These are phyloP conservation scores for Fragilaria crotonensis DNA, from an alignment of 108 stramenopile genomes.

Conservation along the genomic window DNA sequence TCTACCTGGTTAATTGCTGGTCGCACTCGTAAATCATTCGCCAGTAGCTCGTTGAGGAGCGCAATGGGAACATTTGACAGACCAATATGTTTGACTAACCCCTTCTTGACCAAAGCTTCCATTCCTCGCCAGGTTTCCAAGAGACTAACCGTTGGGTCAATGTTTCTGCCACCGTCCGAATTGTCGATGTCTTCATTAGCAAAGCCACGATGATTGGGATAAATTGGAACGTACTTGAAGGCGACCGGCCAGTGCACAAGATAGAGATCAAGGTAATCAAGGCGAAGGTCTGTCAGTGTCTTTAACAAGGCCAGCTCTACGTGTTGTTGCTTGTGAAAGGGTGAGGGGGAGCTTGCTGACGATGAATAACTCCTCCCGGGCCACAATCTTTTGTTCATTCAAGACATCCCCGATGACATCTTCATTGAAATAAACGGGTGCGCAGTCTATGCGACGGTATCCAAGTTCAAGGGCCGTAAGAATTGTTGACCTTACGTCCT, in stretches of 20 bases:
- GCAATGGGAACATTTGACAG: slow-evolving; percentile 81
- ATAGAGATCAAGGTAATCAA: slow-evolving; percentile 87
- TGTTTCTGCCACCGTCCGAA: slow-evolving; percentile 46
- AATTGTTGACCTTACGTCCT: slow-evolving; percentile 15
- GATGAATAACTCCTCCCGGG: slow-evolving; percentile 67
- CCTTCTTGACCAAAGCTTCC: slow-evolving; percentile 68
- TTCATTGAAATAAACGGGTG: slow-evolving; percentile 75
- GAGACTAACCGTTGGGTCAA: slow-evolving; percentile 55
- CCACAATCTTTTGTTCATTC: slow-evolving; percentile 13
- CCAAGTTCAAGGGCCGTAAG: slow-evolving; percentile 40
- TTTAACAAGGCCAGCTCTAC: slow-evolving; percentile 65
- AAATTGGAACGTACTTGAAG: slow-evolving; percentile 69
- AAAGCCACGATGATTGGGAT: slow-evolving; percentile 47
- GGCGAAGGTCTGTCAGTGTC: slow-evolving; percentile 62
- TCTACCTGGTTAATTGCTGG: slow-evolving; percentile 87
- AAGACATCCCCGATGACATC: slow-evolving; percentile 62
- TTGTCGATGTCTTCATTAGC: slow-evolving; percentile 79
- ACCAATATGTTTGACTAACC: slow-evolving; percentile 66
- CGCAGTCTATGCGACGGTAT: slow-evolving; percentile 63
- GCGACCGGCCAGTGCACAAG: slow-evolving; percentile 88
- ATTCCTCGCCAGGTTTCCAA: slow-evolving; percentile 59
- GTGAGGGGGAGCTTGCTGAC: slow-evolving; percentile 80
- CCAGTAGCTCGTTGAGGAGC: slow-evolving; percentile 70
- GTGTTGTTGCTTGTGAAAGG: slow-evolving; percentile 72
- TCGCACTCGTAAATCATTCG: slow-evolving; percentile 38